phyloP scores from a whole-genome alignment of 305 asterid genomes.

The Salvia sclarea region DNA sequence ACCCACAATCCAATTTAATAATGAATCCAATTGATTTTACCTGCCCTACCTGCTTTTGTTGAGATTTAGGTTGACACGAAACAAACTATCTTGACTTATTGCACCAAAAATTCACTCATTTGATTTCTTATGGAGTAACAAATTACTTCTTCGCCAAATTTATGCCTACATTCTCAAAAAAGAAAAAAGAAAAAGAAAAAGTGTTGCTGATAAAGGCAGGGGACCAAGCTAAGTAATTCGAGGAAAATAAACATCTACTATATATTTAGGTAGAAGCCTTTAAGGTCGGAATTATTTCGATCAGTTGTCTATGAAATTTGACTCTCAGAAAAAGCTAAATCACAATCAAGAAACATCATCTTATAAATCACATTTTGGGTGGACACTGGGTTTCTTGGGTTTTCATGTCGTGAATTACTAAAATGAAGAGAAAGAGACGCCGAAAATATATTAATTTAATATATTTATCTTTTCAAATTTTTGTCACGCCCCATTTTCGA shows the following conservation, averaged over 20 bases:
- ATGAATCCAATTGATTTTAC: neutral
- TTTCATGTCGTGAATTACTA: neutral
- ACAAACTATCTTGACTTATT: neutral
- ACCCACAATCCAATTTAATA: neutral
- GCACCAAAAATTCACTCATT: no score
- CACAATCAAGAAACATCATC: neutral
- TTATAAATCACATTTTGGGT: neutral
- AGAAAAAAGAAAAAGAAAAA: neutral
- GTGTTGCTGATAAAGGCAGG: neutral
- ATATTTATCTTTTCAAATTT: no score
- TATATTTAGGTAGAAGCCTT: neutral
- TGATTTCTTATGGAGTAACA: no score
- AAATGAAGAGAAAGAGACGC: no score
- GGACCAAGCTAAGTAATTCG: neutral
- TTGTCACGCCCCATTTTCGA: no score
- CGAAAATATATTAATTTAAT: no score
- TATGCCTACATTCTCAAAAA: neutral
- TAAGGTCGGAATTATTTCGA: neutral
- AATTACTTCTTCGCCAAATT: constrained; percentile 22
- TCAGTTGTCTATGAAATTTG: neutral
- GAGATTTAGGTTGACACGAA: constrained; percentile 11
- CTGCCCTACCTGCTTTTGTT: constrained; percentile 14
- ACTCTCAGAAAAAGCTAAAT: neutral
- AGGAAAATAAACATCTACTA: neutral
- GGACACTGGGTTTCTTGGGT: neutral